A percentile compares a stretch with the other conserved stretches of the same genome.
Evolutionary conservation across 495 filamentous ascomycete species (phyloP).

Genomic region (Penicillium soppii): DNA sequence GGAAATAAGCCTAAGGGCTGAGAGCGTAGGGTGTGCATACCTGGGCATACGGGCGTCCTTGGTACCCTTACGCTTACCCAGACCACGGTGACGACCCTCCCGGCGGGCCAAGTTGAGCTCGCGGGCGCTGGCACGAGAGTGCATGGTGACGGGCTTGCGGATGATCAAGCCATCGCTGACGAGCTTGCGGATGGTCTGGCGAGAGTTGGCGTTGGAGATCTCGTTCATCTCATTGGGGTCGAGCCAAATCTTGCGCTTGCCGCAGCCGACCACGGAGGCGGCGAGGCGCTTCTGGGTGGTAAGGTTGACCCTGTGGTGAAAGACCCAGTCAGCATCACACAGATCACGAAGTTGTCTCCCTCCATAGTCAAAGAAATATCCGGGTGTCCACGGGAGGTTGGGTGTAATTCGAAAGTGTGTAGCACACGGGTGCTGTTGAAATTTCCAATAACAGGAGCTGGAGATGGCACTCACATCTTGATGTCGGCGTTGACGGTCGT

Average conservation of each 20-base stretch:
- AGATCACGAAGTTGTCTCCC: slow-evolving; percentile 15
- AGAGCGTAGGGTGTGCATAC: slow-evolving; percentile 53
- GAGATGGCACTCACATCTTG: slow-evolving; percentile 53
- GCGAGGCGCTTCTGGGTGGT: slow-evolving; percentile 99
- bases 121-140: slow-evolving; percentile 93
- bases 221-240: slow-evolving; percentile 99
- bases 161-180: slow-evolving; percentile 99
- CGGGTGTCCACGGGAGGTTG: slow-evolving; percentile 13
- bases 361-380: too few species aligned
- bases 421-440: slow-evolving; percentile 10
- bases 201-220: slow-evolving; percentile 99
- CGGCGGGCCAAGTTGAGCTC: slow-evolving; percentile 86
- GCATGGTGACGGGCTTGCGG: slow-evolving; percentile 99
- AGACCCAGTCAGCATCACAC: slow-evolving; percentile 36
- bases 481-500: slow-evolving; percentile 56
- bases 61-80: slow-evolving; percentile 99
- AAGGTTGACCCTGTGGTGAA: slow-evolving; percentile 86
- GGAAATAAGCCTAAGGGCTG: not conserved
- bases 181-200: slow-evolving; percentile 99
- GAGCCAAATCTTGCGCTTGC: slow-evolving; percentile 99
- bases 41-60: slow-evolving; percentile 98
- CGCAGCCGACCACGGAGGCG: slow-evolving; percentile 95
- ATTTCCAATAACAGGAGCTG: slow-evolving; percentile 13
- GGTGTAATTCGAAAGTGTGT: slow-evolving; percentile 11
- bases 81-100: slow-evolving; percentile 93